Evolutionary conservation across 768 basidiomycete genomes (phyloP).

Genomic region (Hygrocybe punicea): DNA sequence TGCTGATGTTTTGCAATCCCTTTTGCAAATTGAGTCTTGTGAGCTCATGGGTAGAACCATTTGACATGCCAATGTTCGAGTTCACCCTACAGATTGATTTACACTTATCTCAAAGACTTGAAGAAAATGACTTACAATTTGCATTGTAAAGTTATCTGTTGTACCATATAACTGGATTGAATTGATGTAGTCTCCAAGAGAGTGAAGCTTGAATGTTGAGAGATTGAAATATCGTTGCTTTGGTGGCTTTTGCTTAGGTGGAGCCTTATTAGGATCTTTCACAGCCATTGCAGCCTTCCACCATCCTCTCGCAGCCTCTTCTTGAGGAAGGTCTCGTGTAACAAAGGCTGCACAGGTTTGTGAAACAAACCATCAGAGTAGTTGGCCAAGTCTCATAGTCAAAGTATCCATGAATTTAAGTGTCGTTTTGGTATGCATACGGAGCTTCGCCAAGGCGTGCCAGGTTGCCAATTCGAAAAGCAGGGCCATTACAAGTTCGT

Average conservation of each 20-base stretch:
- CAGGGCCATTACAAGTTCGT: constrained; percentile 28
- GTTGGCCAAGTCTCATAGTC: constrained; percentile 25
- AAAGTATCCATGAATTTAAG: constrained; percentile 20
- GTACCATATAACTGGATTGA: constrained; percentile 31
- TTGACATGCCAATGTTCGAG: constrained; percentile 38
- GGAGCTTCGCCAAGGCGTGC: constrained; percentile 42
- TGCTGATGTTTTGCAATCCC: constrained; percentile 26
- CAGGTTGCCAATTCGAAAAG: constrained; percentile 34
- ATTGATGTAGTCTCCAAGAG: constrained; percentile 24
- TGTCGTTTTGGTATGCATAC: constrained; percentile 37
- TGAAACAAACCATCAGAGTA: constrained; percentile 21
- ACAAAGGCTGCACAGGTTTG: constrained; percentile 15
- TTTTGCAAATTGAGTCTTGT: constrained; percentile 24
- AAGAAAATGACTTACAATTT: constrained; percentile 22
- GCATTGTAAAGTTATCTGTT: constrained; percentile 30
- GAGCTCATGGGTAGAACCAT: constrained; percentile 30
- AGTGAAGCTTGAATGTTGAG: constrained; percentile 29
- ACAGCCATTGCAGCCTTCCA: constrained; percentile 9
- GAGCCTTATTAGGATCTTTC: background rate
- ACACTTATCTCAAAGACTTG: background rate
- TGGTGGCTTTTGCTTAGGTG: background rate
- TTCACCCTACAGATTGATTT: constrained; percentile 30
- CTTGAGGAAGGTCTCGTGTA: constrained; percentile 24
- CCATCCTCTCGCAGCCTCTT: constrained; percentile 27
- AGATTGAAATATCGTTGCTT: constrained; percentile 20